Conservation (phyloP, 2,329 filamentous ascomycete species). For the Penicillium freii region DNA sequence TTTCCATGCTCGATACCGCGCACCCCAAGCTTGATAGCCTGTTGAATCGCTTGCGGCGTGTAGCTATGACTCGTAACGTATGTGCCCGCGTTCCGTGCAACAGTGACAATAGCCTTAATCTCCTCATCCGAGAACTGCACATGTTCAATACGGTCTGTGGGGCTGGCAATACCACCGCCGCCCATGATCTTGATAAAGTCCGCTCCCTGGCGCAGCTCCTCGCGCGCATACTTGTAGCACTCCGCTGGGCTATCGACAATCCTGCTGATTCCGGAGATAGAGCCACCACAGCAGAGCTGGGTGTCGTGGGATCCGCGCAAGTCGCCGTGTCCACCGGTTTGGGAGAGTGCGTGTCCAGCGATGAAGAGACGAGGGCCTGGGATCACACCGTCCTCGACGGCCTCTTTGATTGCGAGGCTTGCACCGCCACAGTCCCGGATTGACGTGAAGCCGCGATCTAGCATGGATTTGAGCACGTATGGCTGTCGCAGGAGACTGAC, state of each 20-base stretch:
- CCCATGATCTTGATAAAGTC: slow-evolving; percentile 65
- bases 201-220: slow-evolving; percentile 56
- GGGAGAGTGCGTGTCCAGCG: slow-evolving; percentile 53
- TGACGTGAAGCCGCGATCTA: slow-evolving; percentile 58
- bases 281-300: slow-evolving; percentile 49
- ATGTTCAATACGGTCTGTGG: slow-evolving; percentile 54
- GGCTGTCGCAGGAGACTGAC: slow-evolving; percentile 23
- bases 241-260: slow-evolving; percentile 56
- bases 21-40: slow-evolving; percentile 56
- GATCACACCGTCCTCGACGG: slow-evolving; percentile 56
- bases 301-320: slow-evolving; percentile 44
- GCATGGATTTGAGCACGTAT: slow-evolving; percentile 44
- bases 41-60: slow-evolving; percentile 54
- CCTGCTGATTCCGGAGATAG: slow-evolving; percentile 38
- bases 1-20: slow-evolving; percentile 57
- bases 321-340: slow-evolving; percentile 61
- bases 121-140: slow-evolving; percentile 59
- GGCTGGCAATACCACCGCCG: slow-evolving; percentile 56
- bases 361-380: slow-evolving; percentile 58
- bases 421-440: slow-evolving; percentile 60
- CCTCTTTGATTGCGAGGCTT: slow-evolving; percentile 51
- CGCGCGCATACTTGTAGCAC: slow-evolving; percentile 53
- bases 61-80: slow-evolving; percentile 61
- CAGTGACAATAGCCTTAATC: slow-evolving; percentile 54
- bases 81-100: slow-evolving; percentile 50